Evolutionary conservation across 495 filamentous ascomycete genomes (phyloP), one percentile per base, ranked within the genome.

Genomic region (Aspergillus biplanus): DNA sequence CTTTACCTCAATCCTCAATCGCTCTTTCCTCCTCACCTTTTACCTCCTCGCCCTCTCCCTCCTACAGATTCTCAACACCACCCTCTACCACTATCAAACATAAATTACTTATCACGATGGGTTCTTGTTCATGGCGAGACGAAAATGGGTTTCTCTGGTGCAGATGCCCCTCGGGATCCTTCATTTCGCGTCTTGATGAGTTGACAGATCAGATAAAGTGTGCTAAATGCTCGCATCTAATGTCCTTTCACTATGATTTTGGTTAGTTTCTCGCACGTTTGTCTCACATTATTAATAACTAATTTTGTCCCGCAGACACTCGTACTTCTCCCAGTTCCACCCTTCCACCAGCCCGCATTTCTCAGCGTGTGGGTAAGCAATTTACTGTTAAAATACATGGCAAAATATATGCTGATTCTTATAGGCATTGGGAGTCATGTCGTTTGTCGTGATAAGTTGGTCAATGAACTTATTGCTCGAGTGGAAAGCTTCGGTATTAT

Each of bases 381-480:
- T 56, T 56, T 49, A 42, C 27, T 33, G 37, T 56, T 47, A 39
- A 54, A 42, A n/a, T n/a, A 46, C 9, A 34, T 55, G 50, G 48
- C 49, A 55, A 34, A 21, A 55, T 62, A n/a, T 56, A 31, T 48
- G 52, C 27, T 62, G 15, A 55, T 62, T 44, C 37, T 56, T 47
- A 55, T 52, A 62, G 59, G 16, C 21, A 33, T 62, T 46, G 16
- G n/a, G 32, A 11, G 13, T 18, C 37, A 62, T 33, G 50, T 48
- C 56, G 37, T 15, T 42, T 42, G 9, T 15, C 37, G 37, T 8
- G 15, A 8, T 15, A 42, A 42, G 15, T 8, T 61, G 16, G 48
- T 61, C 34, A 16, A 61, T 39, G 54, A 63, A 33, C 33, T 63
- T 9, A 63, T 63, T 44, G 61, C 53, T 34, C 53, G 61, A 52